Evolutionary conservation across 2,329 filamentous ascomycete genomes (phyloP).

Genomic region (Pestalotiopsis sp.): DNA sequence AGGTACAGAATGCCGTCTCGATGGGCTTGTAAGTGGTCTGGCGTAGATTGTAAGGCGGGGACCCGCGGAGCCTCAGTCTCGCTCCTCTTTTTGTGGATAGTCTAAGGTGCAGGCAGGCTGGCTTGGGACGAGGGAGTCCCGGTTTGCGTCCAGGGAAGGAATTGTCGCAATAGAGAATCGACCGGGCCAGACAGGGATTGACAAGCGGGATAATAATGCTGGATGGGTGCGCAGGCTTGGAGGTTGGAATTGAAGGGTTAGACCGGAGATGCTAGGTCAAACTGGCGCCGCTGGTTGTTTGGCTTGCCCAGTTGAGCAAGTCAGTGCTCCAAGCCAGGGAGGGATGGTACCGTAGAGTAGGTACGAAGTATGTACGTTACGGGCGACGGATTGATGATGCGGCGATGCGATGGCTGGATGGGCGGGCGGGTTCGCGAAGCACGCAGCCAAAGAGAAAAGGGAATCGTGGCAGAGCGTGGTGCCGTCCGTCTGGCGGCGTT

Average conservation of each 20-base stretch:
- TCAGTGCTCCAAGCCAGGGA: neutral
- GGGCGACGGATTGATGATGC: neutral
- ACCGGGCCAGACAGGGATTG: conserved; percentile 1
- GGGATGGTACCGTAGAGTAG: neutral
- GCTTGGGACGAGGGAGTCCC: conserved; percentile 4
- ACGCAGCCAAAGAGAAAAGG: too few species aligned
- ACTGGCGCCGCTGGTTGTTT: neutral
- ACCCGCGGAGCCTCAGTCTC: conserved; percentile 16
- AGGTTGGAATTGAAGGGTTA: conserved; percentile 6
- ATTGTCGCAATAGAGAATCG: conserved; percentile 3
- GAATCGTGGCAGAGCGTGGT: too few species aligned
- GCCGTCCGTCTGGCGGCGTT: neutral
- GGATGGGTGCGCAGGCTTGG: neutral
- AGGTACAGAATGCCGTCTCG: conserved; percentile 9
- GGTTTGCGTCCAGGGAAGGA: neutral
- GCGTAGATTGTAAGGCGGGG: conserved; percentile 17
- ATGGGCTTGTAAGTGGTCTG: conserved; percentile 13
- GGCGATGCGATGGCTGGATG: neutral
- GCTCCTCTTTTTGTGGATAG: conserved; percentile 17
- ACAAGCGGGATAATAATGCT: conserved; percentile 5
- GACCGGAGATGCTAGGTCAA: conserved; percentile 7
- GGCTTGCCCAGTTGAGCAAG: conserved; percentile 11
- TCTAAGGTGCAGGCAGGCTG: conserved; percentile 6
- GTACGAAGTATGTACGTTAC: neutral
- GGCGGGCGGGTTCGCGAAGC: neutral